Percentiles rank a stretch among this genome's conserved stretches.
phyloP scores from a whole-genome alignment of 768 basidiomycete species.

The Agaricus subrufescens region DNA sequence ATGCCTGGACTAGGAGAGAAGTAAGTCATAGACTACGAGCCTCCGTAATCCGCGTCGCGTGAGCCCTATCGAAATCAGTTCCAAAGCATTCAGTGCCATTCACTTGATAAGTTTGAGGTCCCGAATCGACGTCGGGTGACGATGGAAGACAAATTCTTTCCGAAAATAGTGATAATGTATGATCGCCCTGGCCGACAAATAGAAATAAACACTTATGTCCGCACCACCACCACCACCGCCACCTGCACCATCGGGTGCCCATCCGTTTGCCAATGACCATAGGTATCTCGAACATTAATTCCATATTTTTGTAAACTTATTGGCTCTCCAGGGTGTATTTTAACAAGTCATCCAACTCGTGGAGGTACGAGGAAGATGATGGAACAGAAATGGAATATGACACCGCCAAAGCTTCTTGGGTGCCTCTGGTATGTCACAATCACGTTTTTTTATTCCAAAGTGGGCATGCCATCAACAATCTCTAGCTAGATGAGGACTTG shows the following conservation, averaged over 20 bases:
- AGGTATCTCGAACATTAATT: constrained; percentile 31
- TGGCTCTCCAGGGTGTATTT: constrained; percentile 59
- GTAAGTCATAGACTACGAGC: no score
- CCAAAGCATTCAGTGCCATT: no score
- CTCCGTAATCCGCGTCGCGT: no score
- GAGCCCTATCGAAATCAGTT: no score
- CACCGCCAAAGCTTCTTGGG: constrained; percentile 68
- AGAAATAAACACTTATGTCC: constrained; percentile 43
- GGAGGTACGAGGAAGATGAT: constrained; percentile 88
- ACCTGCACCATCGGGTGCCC: constrained; percentile 53
- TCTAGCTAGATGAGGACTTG: constrained; percentile 82
- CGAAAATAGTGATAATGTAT: not conserved
- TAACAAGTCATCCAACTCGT: constrained; percentile 68
- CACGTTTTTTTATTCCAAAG: not conserved
- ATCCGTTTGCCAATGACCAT: constrained; percentile 76
- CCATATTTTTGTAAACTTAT: constrained; percentile 16
- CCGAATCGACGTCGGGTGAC: not conserved
- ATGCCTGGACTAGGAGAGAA: no score
- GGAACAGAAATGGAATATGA: constrained; percentile 92
- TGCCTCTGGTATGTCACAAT: constrained; percentile 65
- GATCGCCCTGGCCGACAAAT: constrained; percentile 24
- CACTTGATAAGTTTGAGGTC: no score
- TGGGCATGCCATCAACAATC: constrained; percentile 8
- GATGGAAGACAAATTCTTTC: no score
- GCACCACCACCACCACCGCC: constrained; percentile 43